Evolutionary conservation across 148 eudicot genomes (phyloP).

Genomic region (Camellia japonica): DNA sequence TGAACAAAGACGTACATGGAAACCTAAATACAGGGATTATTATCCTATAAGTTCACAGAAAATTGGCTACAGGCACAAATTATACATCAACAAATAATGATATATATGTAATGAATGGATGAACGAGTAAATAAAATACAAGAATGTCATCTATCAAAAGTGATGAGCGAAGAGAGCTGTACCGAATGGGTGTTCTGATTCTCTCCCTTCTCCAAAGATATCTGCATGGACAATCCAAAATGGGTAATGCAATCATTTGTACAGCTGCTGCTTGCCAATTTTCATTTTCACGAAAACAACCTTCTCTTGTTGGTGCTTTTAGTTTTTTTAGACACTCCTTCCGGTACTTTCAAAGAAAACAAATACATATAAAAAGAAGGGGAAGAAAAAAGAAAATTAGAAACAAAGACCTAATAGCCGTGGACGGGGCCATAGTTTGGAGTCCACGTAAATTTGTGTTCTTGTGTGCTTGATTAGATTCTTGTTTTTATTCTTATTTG

Average conservation of each 20-base stretch:
- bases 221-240: constrained; percentile 36
- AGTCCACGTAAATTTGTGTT: no score
- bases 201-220: constrained; percentile 44
- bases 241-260: not conserved
- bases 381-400: no score
- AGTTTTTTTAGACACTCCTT: not conserved
- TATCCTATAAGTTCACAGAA: not conserved
- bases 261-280: not conserved
- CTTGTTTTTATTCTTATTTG: no score
- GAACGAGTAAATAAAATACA: not conserved
- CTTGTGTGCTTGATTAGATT: no score
- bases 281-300: not conserved
- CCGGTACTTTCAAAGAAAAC: not conserved
- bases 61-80: not conserved
- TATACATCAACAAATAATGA: not conserved
- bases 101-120: not conserved
- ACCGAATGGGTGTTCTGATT: constrained; percentile 1
- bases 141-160: not conserved
- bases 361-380: no score
- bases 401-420: no score
- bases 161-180: not conserved
- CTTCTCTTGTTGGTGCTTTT: not conserved
- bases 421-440: no score
- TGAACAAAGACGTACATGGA: not conserved
- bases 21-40: not conserved